Base-by-base conservation (phyloP, 1,284 basidiomycete species). In the Apiotrichum akiyoshidainum region DNA sequence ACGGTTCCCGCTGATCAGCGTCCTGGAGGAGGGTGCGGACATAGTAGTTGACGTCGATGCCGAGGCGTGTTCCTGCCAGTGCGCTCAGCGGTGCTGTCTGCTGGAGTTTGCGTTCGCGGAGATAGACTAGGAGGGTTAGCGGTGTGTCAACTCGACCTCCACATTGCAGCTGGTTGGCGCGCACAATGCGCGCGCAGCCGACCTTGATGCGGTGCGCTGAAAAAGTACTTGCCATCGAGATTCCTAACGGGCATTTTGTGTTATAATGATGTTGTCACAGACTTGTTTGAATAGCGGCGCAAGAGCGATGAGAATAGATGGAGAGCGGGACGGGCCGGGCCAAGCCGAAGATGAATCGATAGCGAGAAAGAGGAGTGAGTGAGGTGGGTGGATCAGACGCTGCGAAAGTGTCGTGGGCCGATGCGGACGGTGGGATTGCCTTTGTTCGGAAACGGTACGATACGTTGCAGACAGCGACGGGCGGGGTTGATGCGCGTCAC, bases 1-100 rank as follows among this genome's bases (percentile, higher is more conserved):
- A 84, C 11, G 94, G 90, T 80, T 99, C 94, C 45, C 89, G 85
- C 14, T 81, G 79, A 10, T 86, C 83, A 1, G 90, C 84, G 60
- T 82, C 85, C 59, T 91, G 87, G 33, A 89, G 86, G 63, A 99
- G 83, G 56, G 84, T 82, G 54, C 87, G 84, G 48, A 99, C 83
- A 79, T 98, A 99, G 78, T 89, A 87, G 16, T 90, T 87, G 9
- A 93, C 91, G 82, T 99, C 96, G 74, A 99, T 98, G 50, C 95
- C 95, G 33, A 99, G 86, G 54, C 96, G 88, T 54, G 94, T 92
- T 76, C 96, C 92, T 49, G 89, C 85, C 55, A 99, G 83, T 8
- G 88, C 85, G 60, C 84, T 86, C 55, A 99, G 84, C 31, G 91
- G 86, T 54, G 89, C 86, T 49, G 87, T 87, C 78, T 91, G 87